phyloP scores from a whole-genome alignment of 2,329 filamentous ascomycete genomes.

The Seiridium cupressi region DNA sequence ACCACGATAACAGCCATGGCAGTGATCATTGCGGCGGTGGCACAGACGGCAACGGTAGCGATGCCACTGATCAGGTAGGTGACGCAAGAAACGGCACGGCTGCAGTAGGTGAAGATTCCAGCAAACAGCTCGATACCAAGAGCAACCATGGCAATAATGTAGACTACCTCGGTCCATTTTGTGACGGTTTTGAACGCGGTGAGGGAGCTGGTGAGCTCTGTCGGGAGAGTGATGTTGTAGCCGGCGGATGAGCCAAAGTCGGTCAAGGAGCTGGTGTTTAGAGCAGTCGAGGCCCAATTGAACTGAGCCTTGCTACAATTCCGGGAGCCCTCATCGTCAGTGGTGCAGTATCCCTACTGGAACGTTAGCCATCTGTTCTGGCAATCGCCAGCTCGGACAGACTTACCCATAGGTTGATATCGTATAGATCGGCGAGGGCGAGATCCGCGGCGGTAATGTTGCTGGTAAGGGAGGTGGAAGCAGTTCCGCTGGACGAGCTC shows the following conservation, averaged over 20 bases:
- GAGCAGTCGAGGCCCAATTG: slow-evolving; percentile 73
- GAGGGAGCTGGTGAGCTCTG: slow-evolving; percentile 64
- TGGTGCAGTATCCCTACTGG: slow-evolving; percentile 70
- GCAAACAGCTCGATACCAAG: slow-evolving; percentile 72
- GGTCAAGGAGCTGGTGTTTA: slow-evolving; percentile 65
- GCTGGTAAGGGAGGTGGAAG: slow-evolving; percentile 13
- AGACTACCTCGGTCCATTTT: slow-evolving; percentile 82
- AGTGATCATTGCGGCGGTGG: slow-evolving; percentile 71
- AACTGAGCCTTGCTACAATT: slow-evolving; percentile 70
- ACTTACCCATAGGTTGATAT: slow-evolving; percentile 68
- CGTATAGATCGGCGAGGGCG: slow-evolving; percentile 73
- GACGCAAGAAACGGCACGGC: slow-evolving; percentile 75
- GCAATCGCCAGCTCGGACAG: too few species aligned
- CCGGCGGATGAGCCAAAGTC: slow-evolving; percentile 30
- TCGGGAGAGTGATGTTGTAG: slow-evolving; percentile 63
- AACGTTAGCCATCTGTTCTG: not conserved
- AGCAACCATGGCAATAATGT: slow-evolving; percentile 68
- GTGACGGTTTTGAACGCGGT: slow-evolving; percentile 71
- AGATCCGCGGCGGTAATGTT: slow-evolving; percentile 60
- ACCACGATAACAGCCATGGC: slow-evolving; percentile 70
- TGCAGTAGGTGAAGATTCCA: slow-evolving; percentile 81
- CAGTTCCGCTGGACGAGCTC: not conserved
- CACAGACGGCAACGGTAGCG: slow-evolving; percentile 53
- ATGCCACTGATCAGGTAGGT: slow-evolving; percentile 75
- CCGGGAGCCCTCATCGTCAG: slow-evolving; percentile 51